A percentile compares a stretch with the other conserved stretches of the same genome.
phyloP scores from a whole-genome alignment of 129 eudicot species.

The Mikania micrantha region DNA sequence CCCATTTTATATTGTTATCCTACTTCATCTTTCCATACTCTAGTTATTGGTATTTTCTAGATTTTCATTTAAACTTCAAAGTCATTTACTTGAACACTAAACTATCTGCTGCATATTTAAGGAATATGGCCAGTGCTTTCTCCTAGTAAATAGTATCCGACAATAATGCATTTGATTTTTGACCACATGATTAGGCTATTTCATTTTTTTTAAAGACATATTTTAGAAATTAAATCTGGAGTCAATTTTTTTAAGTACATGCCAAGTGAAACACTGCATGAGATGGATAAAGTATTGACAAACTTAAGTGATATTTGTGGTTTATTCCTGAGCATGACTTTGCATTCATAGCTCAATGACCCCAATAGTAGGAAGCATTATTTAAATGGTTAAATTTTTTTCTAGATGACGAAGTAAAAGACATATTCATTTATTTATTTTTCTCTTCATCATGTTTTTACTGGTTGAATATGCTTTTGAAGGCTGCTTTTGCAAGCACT shows the following conservation, averaged over 20 bases:
- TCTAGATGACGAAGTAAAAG: not conserved
- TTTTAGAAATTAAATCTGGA: not conserved
- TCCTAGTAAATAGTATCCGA: not conserved
- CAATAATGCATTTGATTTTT: not conserved
- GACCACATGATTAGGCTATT: not conserved
- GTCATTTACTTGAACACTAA: not conserved
- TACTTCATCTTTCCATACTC: not conserved
- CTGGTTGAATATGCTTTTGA: constrained; percentile 13
- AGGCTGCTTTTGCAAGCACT: constrained; percentile 48
- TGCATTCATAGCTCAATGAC: not conserved
- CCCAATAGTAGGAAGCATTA: not conserved
- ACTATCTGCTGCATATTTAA: not conserved
- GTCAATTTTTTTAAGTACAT: not conserved
- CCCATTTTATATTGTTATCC: not conserved
- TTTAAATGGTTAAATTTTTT: not conserved
- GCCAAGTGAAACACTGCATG: not conserved
- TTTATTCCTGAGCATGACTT: not conserved
- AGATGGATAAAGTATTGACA: not conserved
- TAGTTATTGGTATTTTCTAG: not conserved
- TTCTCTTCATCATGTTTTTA: not conserved
- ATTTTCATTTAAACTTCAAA: not conserved
- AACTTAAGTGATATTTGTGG: not conserved
- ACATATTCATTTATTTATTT: not conserved
- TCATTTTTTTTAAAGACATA: not conserved
- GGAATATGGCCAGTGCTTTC: not conserved